phyloP scores from a whole-genome alignment of 371 early-diverging fungal genomes.

The Mycotypha africana region DNA sequence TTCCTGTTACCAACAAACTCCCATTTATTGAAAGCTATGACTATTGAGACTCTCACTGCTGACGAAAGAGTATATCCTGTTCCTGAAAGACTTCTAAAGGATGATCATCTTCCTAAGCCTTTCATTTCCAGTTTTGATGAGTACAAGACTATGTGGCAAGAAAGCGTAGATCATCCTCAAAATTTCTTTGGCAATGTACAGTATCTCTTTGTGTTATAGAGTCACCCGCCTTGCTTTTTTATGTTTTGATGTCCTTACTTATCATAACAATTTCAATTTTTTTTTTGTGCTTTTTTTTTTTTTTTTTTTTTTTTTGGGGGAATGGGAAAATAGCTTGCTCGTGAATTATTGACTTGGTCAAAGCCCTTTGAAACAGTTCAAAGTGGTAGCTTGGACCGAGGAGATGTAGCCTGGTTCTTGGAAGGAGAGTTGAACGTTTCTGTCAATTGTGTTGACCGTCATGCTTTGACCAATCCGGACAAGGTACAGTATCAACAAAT shows the following conservation, averaged over 20 bases:
- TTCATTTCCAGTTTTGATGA: slow-evolving; percentile 66
- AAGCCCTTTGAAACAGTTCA: slow-evolving; percentile 65
- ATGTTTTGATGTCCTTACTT: too few species aligned
- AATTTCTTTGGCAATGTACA: slow-evolving; percentile 74
- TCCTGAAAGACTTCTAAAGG: slow-evolving; percentile 43
- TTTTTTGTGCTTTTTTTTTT: too few species aligned
- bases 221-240: neutral
- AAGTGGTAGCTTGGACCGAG: slow-evolving; percentile 59
- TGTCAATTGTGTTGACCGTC: slow-evolving; percentile 96
- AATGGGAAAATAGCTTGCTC: slow-evolving; percentile 63
- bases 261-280: neutral
- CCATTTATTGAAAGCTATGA: too few species aligned
- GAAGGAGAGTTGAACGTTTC: slow-evolving; percentile 91
- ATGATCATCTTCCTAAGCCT: slow-evolving; percentile 52
- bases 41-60: slow-evolving; percentile 3
- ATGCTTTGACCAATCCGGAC: slow-evolving; percentile 64
- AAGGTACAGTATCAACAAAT: slow-evolving; percentile 45
- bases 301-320: too few species aligned
- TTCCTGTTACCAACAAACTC: neutral
- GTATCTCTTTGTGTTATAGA: neutral
- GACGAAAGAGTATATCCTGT: slow-evolving; percentile 25
- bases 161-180: slow-evolving; percentile 68
- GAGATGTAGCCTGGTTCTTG: slow-evolving; percentile 88
- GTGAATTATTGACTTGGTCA: slow-evolving; percentile 68
- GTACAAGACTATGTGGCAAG: slow-evolving; percentile 66